These are phyloP conservation scores for Brettanomyces bruxellensis DNA, from an alignment of 805 yeast genomes.

Conservation along the genomic window DNA sequence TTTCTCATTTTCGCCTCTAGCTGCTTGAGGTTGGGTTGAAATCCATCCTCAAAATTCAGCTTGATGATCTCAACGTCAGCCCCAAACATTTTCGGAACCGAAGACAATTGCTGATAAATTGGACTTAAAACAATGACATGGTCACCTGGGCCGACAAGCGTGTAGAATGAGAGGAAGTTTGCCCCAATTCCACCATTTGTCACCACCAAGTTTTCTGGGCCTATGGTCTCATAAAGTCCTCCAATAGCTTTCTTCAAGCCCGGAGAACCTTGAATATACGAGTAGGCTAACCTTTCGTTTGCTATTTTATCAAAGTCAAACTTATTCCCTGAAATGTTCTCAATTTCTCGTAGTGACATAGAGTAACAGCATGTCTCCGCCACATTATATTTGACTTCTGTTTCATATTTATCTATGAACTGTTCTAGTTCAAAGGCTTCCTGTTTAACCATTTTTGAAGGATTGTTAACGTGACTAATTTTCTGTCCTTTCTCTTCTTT, in stretches of 20 bases:
- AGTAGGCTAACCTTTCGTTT: conserved; percentile 31
- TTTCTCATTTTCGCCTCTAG: conserved; percentile 23
- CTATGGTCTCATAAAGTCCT: conserved; percentile 24
- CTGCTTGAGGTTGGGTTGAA: conserved; percentile 27
- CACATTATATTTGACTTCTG: conserved; percentile 29
- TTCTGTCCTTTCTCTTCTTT: no score
- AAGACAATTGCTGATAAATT: conserved; percentile 38
- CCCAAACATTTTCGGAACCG: conserved; percentile 40
- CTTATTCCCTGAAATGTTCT: conserved; percentile 19
- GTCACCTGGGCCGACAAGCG: conserved; percentile 35
- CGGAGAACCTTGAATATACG: conserved; percentile 37
- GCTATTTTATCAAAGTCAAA: conserved; percentile 18
- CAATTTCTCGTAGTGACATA: conserved; percentile 31
- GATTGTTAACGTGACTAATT: no score
- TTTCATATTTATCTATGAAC: conserved; percentile 44
- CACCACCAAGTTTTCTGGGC: conserved; percentile 32
- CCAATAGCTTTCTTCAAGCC: conserved; percentile 29
- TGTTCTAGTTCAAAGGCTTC: conserved; percentile 42
- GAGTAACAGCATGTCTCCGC: conserved; percentile 48
- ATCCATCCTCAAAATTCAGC: conserved; percentile 26
- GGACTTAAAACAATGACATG: conserved; percentile 42
- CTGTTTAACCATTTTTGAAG: conserved; percentile 31
- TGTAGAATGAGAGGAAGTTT: conserved; percentile 37
- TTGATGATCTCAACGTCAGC: conserved; percentile 29
- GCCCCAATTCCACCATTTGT: conserved; percentile 53